Conservation (phyloP, 495 filamentous ascomycete species). For the Hypomontagnella submonticulosa region DNA sequence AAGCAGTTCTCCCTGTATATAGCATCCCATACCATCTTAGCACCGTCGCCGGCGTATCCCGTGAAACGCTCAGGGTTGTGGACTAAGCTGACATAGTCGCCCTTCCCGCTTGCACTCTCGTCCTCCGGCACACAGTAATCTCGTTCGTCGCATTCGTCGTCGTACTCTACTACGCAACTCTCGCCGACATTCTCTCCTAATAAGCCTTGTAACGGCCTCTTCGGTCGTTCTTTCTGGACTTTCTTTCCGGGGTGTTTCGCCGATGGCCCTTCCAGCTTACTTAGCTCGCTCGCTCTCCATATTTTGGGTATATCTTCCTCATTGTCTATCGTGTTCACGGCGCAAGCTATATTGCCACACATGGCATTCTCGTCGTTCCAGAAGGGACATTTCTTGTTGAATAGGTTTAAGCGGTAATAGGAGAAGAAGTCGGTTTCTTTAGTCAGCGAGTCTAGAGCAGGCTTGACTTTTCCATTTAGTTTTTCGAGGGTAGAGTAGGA, state of each 20-base stretch:
- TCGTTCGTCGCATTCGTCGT: constrained; percentile 96
- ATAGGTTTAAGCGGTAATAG: constrained; percentile 96
- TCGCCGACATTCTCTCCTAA: constrained; percentile 90
- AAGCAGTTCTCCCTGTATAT: constrained; percentile 99
- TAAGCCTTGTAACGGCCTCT: constrained; percentile 80
- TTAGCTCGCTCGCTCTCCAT: constrained; percentile 92
- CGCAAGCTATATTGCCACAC: constrained; percentile 97
- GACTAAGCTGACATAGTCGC: constrained; percentile 93
- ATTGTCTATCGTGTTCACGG: constrained; percentile 95
- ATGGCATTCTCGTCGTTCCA: constrained; percentile 94
- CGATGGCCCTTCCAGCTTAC: constrained; percentile 91
- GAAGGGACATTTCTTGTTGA: constrained; percentile 93
- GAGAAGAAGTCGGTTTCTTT: constrained; percentile 95
- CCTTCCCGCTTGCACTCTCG: constrained; percentile 84
- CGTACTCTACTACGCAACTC: constrained; percentile 96
- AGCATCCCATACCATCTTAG: constrained; percentile 92
- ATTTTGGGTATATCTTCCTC: constrained; percentile 91
- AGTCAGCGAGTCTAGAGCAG: constrained; percentile 83
- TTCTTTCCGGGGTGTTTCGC: constrained; percentile 85
- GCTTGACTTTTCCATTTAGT: constrained; percentile 80
- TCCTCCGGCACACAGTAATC: constrained; percentile 98
- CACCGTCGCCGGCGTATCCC: constrained; percentile 84
- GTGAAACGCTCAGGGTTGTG: constrained; percentile 97
- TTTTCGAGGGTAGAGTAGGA: constrained; percentile 89
- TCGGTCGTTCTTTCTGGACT: constrained; percentile 72